phyloP scores from a whole-genome alignment of 1,284 basidiomycete species.

The Marasmius sp. region DNA sequence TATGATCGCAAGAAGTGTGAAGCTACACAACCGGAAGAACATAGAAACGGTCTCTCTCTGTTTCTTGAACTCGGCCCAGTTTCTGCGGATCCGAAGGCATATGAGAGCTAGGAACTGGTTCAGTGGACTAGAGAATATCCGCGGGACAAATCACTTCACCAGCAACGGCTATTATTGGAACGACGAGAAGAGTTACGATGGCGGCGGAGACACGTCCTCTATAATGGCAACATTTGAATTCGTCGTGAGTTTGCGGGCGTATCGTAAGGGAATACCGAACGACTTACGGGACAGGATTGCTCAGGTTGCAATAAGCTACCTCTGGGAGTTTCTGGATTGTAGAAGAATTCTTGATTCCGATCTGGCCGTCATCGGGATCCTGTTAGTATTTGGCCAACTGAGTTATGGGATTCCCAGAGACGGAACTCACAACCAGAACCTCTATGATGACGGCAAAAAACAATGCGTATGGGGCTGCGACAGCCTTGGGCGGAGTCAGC shows the following conservation, averaged over 20 bases:
- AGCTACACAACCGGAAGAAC: not conserved
- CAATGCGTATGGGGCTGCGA: too few relatives aligned
- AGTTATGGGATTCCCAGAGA: too few relatives aligned
- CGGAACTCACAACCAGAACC: not conserved
- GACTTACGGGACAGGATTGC: not conserved
- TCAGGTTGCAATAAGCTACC: not conserved
- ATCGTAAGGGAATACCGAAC: not conserved
- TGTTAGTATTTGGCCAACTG: too few relatives aligned
- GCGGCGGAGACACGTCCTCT: conserved; percentile 7
- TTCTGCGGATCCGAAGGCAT: not conserved
- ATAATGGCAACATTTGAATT: too few relatives aligned
- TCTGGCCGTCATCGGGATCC: too few relatives aligned
- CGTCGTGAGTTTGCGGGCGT: not conserved
- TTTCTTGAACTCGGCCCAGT: not conserved
- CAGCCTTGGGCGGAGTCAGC: too few relatives aligned
- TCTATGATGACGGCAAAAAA: too few relatives aligned
- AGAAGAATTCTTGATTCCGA: not conserved
- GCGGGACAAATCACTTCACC: not conserved
- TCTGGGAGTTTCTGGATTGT: not conserved
- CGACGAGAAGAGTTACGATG: not conserved
- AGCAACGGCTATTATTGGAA: not conserved
- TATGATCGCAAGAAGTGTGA: not conserved
- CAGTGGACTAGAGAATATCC: not conserved
- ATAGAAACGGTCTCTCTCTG: not conserved
- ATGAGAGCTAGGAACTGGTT: not conserved